Percentiles rank a stretch among this genome's conserved stretches.
Evolutionary conservation across 1,284 basidiomycete genomes (phyloP).

Genomic region (Anthracocystis panici-leucophaei): DNA sequence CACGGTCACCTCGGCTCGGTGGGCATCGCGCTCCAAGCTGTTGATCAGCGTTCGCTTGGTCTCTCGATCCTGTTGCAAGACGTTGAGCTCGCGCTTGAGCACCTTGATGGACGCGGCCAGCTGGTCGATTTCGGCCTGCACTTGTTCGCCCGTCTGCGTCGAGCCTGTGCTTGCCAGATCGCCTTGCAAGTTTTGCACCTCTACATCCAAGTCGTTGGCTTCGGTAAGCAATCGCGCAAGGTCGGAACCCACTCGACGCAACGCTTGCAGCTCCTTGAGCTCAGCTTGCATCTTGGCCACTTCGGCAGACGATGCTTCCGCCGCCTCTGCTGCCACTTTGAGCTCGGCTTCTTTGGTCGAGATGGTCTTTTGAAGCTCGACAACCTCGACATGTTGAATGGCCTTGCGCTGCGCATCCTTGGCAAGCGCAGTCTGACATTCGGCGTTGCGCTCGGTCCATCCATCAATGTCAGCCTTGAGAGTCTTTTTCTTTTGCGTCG

Average conservation of each 20-base stretch:
- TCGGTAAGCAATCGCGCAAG: conserved; percentile 46
- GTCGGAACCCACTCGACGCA: conserved; percentile 50
- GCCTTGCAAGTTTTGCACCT: conserved; percentile 48
- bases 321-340: conserved; percentile 58
- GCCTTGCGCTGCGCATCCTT: conserved; percentile 55
- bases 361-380: conserved; percentile 76
- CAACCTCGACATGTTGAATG: conserved; percentile 55
- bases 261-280: conserved; percentile 45
- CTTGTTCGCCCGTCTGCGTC: conserved; percentile 56
- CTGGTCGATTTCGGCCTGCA: conserved; percentile 56
- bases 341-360: conserved; percentile 72
- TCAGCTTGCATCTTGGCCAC: conserved; percentile 39
- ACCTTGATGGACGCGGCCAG: conserved; percentile 52
- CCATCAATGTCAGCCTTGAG: conserved; percentile 77
- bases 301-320: conserved; percentile 47
- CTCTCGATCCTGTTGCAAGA: conserved; percentile 53
- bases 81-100: conserved; percentile 57
- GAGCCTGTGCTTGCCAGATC: conserved; percentile 56
- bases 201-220: conserved; percentile 31
- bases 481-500: conserved; percentile 73
- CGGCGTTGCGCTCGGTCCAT: conserved; percentile 55
- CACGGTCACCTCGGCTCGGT: conserved; percentile 70
- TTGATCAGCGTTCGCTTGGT: conserved; percentile 49
- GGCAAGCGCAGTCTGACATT: conserved; percentile 77
- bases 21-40: conserved; percentile 48